Percentiles rank a stretch among this genome's conserved stretches.
Conservation (phyloP, 1,284 basidiomycete species). For the Cutaneotrichosporon cyanovorans region DNA sequence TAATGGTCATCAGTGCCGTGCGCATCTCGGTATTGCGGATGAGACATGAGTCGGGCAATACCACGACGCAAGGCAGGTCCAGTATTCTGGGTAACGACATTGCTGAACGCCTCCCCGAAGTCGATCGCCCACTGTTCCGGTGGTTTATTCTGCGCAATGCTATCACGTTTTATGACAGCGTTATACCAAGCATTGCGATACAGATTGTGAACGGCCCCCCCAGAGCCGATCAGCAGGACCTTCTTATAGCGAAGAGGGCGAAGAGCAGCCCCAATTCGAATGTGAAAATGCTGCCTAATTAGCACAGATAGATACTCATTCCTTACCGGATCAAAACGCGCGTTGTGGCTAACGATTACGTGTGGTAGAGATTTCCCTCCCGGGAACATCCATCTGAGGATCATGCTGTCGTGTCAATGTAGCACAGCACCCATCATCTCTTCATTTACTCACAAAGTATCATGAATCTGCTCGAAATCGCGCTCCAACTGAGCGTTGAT, state of each 20-base stretch:
- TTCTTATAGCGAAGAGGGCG: slow-evolving; percentile 21
- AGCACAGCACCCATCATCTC: no score
- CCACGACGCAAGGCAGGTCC: slow-evolving; percentile 9
- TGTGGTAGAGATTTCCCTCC: no score
- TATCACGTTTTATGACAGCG: slow-evolving; percentile 21
- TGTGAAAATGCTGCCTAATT: no score
- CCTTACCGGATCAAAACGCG: no score
- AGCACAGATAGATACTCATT: no score
- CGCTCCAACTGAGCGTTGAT: no score
- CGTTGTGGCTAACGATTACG: no score
- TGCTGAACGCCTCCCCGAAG: slow-evolving; percentile 22
- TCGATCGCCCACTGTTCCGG: slow-evolving; percentile 31
- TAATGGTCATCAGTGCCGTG: slow-evolving; percentile 33
- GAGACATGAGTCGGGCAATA: slow-evolving; percentile 21
- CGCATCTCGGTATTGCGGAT: slow-evolving; percentile 28
- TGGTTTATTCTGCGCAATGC: slow-evolving; percentile 21
- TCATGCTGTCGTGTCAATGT: no score
- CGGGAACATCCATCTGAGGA: no score
- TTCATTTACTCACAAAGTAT: no score
- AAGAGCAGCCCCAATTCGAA: slow-evolving; percentile 24
- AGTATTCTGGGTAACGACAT: slow-evolving; percentile 22
- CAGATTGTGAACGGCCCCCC: slow-evolving; percentile 31
- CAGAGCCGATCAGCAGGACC: slow-evolving; percentile 25
- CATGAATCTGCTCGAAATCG: no score
- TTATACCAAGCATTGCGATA: slow-evolving; percentile 27